Evolutionary conservation across 345 rosid genomes (phyloP).

Genomic region (Eucalyptus sp.): DNA sequence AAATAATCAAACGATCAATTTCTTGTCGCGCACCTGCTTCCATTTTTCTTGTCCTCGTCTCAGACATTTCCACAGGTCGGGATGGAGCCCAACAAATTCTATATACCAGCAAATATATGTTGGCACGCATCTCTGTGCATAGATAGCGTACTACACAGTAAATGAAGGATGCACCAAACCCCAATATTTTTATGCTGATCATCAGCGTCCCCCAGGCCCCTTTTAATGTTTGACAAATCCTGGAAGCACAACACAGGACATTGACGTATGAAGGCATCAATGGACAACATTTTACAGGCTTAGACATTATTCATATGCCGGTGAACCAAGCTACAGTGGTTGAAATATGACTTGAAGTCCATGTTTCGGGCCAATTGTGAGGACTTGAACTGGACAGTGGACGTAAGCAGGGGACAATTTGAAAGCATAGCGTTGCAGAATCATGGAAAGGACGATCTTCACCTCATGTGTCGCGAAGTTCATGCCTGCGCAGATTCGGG

Average conservation of each 20-base stretch:
- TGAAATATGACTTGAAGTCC: slow-evolving; percentile 18
- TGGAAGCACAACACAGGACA: neutral
- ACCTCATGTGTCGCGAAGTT: slow-evolving; percentile 16
- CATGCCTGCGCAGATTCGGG: slow-evolving; percentile 18
- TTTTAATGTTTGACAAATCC: neutral
- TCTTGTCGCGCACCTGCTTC: neutral
- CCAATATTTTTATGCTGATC: neutral
- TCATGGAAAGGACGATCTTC: slow-evolving; percentile 25
- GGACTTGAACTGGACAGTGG: slow-evolving; percentile 1
- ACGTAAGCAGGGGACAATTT: slow-evolving; percentile 16
- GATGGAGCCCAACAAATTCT: neutral
- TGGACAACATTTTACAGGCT: neutral
- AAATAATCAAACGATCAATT: neutral
- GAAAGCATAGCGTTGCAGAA: slow-evolving; percentile 20
- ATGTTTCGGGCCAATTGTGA: slow-evolving; percentile 8
- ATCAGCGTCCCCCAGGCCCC: neutral
- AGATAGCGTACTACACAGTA: neutral
- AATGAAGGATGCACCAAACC: neutral
- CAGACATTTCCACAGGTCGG: neutral
- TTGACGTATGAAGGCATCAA: neutral
- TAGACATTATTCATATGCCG: neutral
- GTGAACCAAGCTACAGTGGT: neutral
- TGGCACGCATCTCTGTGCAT: neutral
- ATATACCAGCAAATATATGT: neutral
- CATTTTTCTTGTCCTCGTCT: neutral